Percentiles rank a stretch among this genome's conserved stretches.
Conservation (phyloP, 2,329 filamentous ascomycete species). For the Phialophora expanda region DNA sequence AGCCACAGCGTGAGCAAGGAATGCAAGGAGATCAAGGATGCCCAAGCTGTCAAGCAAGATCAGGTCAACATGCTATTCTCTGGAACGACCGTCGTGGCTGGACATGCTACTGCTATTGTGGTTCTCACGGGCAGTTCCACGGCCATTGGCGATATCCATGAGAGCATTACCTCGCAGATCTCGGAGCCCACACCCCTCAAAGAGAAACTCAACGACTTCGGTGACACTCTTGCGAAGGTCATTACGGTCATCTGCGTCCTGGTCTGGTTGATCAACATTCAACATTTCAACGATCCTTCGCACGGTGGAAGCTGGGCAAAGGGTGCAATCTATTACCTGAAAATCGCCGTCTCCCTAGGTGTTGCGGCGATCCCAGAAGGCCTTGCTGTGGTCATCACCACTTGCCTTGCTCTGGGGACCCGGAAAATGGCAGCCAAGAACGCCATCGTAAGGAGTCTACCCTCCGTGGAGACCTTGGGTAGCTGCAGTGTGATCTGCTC, state of each 20-base stretch:
- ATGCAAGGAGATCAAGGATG: conserved; percentile 69
- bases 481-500: conserved; percentile 99
- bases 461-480: conserved; percentile 95
- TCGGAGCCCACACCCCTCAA: conserved; percentile 96
- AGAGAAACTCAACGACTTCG: conserved; percentile 98
- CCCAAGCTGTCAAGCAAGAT: conserved; percentile 92
- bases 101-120: conserved; percentile 88
- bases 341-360: conserved; percentile 97
- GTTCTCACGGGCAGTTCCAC: conserved; percentile 87
- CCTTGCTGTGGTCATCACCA: conserved; percentile 98
- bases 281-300: conserved; percentile 92
- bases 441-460: conserved; percentile 91
- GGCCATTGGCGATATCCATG: conserved; percentile 97
- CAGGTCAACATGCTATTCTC: conserved; percentile 98
- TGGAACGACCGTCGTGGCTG: conserved; percentile 94
- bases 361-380: conserved; percentile 70
- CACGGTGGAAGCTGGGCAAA: conserved; percentile 95
- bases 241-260: conserved; percentile 96
- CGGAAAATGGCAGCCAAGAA: conserved; percentile 99
- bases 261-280: conserved; percentile 98
- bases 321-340: conserved; percentile 98
- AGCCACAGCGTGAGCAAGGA: conserved; percentile 96
- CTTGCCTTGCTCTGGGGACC: conserved; percentile 91
- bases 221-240: conserved; percentile 93
- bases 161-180: conserved; percentile 97